Base-by-base conservation (phyloP, 2,329 filamentous ascomycete species). In the Alternaria ethzedia region DNA sequence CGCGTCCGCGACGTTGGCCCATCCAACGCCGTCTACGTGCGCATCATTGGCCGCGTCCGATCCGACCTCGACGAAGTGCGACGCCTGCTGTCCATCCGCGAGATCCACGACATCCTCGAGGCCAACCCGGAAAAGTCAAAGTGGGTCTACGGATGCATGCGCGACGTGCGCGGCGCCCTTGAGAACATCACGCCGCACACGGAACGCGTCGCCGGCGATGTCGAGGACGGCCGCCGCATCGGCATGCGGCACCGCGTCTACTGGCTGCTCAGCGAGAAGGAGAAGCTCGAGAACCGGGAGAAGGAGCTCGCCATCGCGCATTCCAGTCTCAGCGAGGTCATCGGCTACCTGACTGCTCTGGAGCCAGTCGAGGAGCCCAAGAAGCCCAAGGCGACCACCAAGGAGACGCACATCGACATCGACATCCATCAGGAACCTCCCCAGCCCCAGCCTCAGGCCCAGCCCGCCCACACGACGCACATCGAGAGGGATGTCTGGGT, bases 241-340 rank as follows among this genome's bases (percentile, higher is more conserved):
- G 77, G 78, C n/a, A 52, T 80, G 25, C 67, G 76, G 46, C 76
- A 79, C 67, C 72, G 79, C 28, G 63, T 81, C 32, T 74, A 75
- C 69, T 81, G 79, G 79, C 70, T 80, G 51, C 61, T 81, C 62
- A 78, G 77, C 72, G 78, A 80, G 65, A 76, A 78, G 71, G 77
- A 80, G 68, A 81, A 80, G 71, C 67, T 80, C 62, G 73, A 78
- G 66, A 77, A 77, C 64, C 54, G 76, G 10, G 74, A 78, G 66
- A 77, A 79, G 72, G 79, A 81, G 68, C 63, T 81, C 28, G 63
- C 59, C 43, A 65, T 74, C 23, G 74, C 75, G 26, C 78, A 80
- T 61, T 62, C 72, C 61, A 80, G 76, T 44, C 70, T 81, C 64
- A 70, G 60, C 43, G 76, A 79, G 66, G 78, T 78, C 28, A 68